Conservation (phyloP, 768 basidiomycete species). For the Suillus bovinus region DNA sequence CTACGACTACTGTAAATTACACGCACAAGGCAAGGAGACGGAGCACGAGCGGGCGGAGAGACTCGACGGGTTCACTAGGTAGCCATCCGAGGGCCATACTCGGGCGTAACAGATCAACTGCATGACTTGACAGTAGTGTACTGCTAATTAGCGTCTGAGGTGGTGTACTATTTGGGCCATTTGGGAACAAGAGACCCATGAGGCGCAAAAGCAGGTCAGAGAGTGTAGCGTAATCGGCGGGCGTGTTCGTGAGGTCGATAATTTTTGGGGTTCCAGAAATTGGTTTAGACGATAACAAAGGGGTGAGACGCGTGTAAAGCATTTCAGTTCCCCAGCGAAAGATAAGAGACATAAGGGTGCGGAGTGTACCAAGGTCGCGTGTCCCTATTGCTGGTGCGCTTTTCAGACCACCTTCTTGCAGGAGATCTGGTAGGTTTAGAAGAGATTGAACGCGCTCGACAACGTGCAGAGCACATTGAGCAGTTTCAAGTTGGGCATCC, state of each 20-base stretch:
- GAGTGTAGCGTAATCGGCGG: slow-evolving; percentile 46
- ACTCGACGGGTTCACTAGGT: slow-evolving; percentile 48
- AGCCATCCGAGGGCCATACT: slow-evolving; percentile 74
- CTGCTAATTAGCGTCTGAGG: slow-evolving; percentile 63
- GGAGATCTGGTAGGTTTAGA: slow-evolving; percentile 27
- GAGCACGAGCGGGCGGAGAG: slow-evolving; percentile 50
- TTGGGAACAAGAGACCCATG: slow-evolving; percentile 53
- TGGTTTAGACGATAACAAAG: slow-evolving; percentile 39
- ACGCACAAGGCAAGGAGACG: slow-evolving; percentile 67
- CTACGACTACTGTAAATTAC: slow-evolving; percentile 11
- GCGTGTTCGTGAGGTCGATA: slow-evolving; percentile 44
- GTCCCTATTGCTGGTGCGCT: slow-evolving; percentile 49
- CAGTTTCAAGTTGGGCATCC: slow-evolving; percentile 52
- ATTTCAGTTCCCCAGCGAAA: slow-evolving; percentile 74
- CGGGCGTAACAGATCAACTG: slow-evolving; percentile 58
- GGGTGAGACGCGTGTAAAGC: slow-evolving; percentile 44
- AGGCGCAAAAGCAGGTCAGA: slow-evolving; percentile 44
- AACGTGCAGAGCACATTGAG: slow-evolving; percentile 52
- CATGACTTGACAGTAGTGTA: slow-evolving; percentile 56
- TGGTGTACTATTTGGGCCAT: slow-evolving; percentile 45
- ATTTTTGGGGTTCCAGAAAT: slow-evolving; percentile 32
- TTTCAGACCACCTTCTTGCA: slow-evolving; percentile 2
- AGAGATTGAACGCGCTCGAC: slow-evolving; percentile 49
- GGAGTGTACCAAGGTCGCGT: slow-evolving; percentile 62
- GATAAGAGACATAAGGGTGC: slow-evolving; percentile 63